Percentiles rank a stretch among this genome's conserved stretches.
phyloP scores from a whole-genome alignment of 108 stramenopile species.

The Craspedostauros australis region DNA sequence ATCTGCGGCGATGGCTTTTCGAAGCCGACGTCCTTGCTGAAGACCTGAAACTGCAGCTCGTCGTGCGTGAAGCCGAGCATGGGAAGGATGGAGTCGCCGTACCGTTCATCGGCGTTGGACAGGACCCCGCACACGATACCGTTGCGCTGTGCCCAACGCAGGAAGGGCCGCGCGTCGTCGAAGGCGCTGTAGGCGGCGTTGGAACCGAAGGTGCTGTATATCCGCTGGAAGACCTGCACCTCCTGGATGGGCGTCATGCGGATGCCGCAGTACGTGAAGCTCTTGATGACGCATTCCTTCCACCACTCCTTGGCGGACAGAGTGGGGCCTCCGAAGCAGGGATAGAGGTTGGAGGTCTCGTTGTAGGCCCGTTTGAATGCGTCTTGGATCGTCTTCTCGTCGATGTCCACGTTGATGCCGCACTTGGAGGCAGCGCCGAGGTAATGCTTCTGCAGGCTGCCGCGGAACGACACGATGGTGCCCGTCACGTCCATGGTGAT shows the following conservation, averaged over 20 bases:
- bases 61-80: constrained; percentile 65
- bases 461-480: constrained; percentile 60
- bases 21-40: constrained; percentile 52
- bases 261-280: constrained; percentile 30
- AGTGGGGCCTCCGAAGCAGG: constrained; percentile 52
- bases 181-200: constrained; percentile 46
- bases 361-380: constrained; percentile 27
- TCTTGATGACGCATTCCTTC: constrained; percentile 30
- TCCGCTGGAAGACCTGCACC: constrained; percentile 62
- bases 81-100: constrained; percentile 65
- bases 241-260: constrained; percentile 27
- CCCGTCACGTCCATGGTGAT: constrained; percentile 71
- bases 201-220: constrained; percentile 57
- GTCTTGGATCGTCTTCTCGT: constrained; percentile 13
- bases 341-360: constrained; percentile 43
- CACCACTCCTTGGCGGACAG: constrained; percentile 71
- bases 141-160: constrained; percentile 47
- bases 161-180: constrained; percentile 53
- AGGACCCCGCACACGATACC: constrained; percentile 58
- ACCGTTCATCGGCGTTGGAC: constrained; percentile 71
- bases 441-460: constrained; percentile 58
- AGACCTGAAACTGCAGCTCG: constrained; percentile 52
- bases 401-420: constrained; percentile 36
- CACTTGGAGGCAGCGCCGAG: constrained; percentile 50
- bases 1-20: constrained; percentile 52